Base-by-base conservation (phyloP, 352 stramenopile genomes). In the Globisporangium rhizosaccharum region DNA sequence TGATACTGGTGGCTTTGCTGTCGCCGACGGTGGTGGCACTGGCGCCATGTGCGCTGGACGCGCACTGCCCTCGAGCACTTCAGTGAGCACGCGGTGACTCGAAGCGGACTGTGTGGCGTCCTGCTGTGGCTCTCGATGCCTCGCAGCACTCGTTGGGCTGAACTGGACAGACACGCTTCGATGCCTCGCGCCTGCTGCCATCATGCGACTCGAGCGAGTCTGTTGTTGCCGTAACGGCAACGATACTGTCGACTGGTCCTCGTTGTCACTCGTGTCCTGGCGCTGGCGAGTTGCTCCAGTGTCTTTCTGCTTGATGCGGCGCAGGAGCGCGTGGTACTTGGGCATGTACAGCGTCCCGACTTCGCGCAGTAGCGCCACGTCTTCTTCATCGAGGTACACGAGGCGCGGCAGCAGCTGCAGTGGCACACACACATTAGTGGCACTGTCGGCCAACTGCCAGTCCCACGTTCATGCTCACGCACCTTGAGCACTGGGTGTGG, bases 381-480 rank as follows among this genome's bases (percentile, higher is more conserved):
- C 78, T 76, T 92, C 82, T 56, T 90, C 82, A 23, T 92, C 82
- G 15, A 92, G 66, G 3, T 82, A 57, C 51, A 71, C 59, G 11
- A 91, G 56, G 18, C 50, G 62, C 9, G 76, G 77, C 9, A 89
- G 67, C 61, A 85, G 72, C 76, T 87, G 67, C 4, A 25, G 58
- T 11, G 3, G 53, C 2, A 56, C 45, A 11, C 0, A 59, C 47
- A 36, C 42, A 52, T 25, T 18, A 45, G 33, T 28, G 12, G 3
- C 0, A 12, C 7, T n/a, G 6, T 42, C 18, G 3, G 46, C n/a
- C 3, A 50, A 23, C 23, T 23, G 33, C 25, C 2, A 8, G n/a
- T 25, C 8, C 28, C 17, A 26, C 12, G 9, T 9, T 28, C 15
- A 47, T 52, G 25, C 48, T 20, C 10, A 18, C 57, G 2, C 41